Conservation (phyloP, 2,329 filamentous ascomycete genomes). For the Waltergamsia citrina region DNA sequence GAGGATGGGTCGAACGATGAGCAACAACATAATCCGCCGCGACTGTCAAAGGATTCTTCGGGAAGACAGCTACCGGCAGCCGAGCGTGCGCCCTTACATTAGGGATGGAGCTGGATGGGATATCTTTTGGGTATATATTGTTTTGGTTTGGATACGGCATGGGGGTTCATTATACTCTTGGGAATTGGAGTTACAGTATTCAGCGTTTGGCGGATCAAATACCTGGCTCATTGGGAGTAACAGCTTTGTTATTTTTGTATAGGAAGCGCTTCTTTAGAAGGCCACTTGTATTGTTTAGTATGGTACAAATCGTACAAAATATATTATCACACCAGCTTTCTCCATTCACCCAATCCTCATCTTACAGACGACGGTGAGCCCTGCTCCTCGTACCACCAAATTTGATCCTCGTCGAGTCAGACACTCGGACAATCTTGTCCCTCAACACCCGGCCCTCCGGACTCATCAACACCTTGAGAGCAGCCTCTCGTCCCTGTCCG, state of each 20-base stretch:
- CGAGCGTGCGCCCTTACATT: constrained; percentile 35
- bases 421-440: constrained; percentile 66
- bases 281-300: constrained; percentile 1
- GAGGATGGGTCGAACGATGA: too few species aligned
- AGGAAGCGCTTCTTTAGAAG: not conserved
- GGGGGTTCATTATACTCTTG: too few species aligned
- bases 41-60: constrained; percentile 33
- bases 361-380: constrained; percentile 67
- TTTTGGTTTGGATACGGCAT: constrained; percentile 1
- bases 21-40: constrained; percentile 16
- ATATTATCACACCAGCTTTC: not conserved
- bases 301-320: constrained; percentile 5
- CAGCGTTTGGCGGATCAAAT: not conserved
- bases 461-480: constrained; percentile 80
- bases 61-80: constrained; percentile 41
- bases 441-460: constrained; percentile 71
- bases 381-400: constrained; percentile 88
- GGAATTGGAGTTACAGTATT: too few species aligned
- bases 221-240: not conserved
- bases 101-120: too few species aligned
- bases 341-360: constrained; percentile 4
- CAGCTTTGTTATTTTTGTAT: not conserved
- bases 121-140: not conserved
- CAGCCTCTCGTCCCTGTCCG: constrained; percentile 77
- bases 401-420: constrained; percentile 84